These are phyloP conservation scores for Colletotrichum orbiculare DNA, from an alignment of 2,329 filamentous ascomycete species.

Conservation along the genomic window DNA sequence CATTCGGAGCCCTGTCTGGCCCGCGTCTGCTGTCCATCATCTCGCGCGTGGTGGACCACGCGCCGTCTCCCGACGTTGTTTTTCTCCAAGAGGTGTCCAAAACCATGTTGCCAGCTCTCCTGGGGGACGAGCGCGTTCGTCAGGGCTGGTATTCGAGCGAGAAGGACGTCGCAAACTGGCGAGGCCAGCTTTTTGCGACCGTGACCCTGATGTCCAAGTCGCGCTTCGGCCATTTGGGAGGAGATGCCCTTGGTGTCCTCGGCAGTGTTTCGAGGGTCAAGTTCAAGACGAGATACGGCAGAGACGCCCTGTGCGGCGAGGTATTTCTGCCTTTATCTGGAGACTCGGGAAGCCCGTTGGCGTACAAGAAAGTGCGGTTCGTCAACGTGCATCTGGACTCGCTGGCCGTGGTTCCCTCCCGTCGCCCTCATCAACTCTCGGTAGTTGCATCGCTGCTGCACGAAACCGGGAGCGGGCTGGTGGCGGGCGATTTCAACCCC, in stretches of 20 bases:
- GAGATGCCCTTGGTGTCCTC: constrained; percentile 24
- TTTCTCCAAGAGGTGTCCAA: constrained; percentile 50
- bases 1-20: constrained; percentile 6
- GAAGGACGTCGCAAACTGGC: constrained; percentile 39
- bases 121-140: constrained; percentile 42
- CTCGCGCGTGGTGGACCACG: constrained; percentile 36
- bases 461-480: constrained; percentile 43
- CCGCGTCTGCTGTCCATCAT: constrained; percentile 44
- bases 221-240: constrained; percentile 36
- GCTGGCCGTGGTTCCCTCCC: constrained; percentile 42
- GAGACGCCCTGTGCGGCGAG: constrained; percentile 51
- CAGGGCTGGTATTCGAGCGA: constrained; percentile 47
- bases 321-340: constrained; percentile 39
- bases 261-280: constrained; percentile 47
- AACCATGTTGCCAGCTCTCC: constrained; percentile 39
- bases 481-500: constrained; percentile 55
- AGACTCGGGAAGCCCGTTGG: constrained; percentile 5
- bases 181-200: constrained; percentile 41
- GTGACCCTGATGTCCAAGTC: constrained; percentile 44
- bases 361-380: constrained; percentile 40
- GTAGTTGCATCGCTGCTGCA: constrained; percentile 42
- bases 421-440: constrained; percentile 45
- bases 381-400: constrained; percentile 54
- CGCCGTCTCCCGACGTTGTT: constrained; percentile 42
- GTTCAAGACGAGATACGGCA: constrained; percentile 44